Evolutionary conservation across 306 rosid genomes (phyloP).

Genomic region (Quercus cerris): DNA sequence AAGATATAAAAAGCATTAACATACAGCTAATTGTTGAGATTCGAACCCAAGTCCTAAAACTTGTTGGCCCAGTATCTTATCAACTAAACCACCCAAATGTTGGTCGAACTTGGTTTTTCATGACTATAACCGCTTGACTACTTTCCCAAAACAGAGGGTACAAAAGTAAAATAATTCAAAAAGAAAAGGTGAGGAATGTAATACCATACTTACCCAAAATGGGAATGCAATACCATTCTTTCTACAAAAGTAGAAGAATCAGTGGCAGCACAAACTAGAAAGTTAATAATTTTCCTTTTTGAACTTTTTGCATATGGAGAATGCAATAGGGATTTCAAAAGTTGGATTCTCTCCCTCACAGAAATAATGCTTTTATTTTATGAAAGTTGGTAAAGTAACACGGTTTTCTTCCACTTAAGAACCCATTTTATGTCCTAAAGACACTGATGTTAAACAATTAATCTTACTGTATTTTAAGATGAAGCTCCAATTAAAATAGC

Average conservation of each 20-base stretch:
- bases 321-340: conserved; percentile 23
- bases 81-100: too few relatives aligned
- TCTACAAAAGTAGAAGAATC: conserved; percentile 64
- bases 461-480: too few relatives aligned
- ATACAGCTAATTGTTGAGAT: too few relatives aligned
- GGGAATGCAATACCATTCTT: conserved; percentile 79
- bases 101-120: neutral
- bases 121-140: conserved; percentile 29
- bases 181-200: conserved; percentile 53
- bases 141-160: conserved; percentile 44
- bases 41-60: too few relatives aligned
- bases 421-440: neutral
- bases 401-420: neutral
- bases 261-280: conserved; percentile 29
- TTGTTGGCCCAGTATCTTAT: too few relatives aligned
- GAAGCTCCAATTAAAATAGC: too few relatives aligned
- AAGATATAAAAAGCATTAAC: accelerated
- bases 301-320: conserved; percentile 34
- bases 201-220: conserved; percentile 63
- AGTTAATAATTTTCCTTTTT: conserved; percentile 31
- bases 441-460: too few relatives aligned
- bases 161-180: conserved; percentile 26
- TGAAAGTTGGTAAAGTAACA: neutral
- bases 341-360: conserved; percentile 15
- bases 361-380: conserved; percentile 6